Evolutionary conservation across 768 basidiomycete species (phyloP), one percentile per base, ranked within the genome.

Genomic region (Termitomyces sp.): DNA sequence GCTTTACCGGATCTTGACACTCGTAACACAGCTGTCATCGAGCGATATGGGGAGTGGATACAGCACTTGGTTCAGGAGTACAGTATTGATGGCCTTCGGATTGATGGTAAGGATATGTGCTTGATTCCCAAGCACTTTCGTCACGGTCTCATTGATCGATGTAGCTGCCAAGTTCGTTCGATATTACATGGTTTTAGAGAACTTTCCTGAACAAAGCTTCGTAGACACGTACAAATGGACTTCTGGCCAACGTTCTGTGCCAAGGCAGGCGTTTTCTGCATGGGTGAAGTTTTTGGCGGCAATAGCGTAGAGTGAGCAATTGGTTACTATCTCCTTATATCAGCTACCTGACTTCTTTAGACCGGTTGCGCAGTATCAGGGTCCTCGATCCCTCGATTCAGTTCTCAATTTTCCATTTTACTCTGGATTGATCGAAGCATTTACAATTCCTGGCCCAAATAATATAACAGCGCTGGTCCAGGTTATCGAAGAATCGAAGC

Each of bases 1-100:
- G 79, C 90, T 26, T 77, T 94, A 0, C 83, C 89, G 0, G 93
- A 95, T 70, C 66, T 95, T 60, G 84, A 95, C 73, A 94, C 91
- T 13, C 79, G 82, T 65, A 82, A 90, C 61, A 73, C 82, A 7
- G 73, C 73, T 35, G 90, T 95, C 44, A 76, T 83, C 35, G 74
- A 79, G 10, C 77, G 75, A 38, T 93, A 88, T 71, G 80, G 83
- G 30, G 67, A 73, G 7, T 94, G 91, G 93, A 84, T 94, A 64
- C 70, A 74, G 41, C 71, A 79, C 35, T 76, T 94, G 18, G 87
- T 94, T 33, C 61, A 81, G 57, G 84, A 86, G 61, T 93, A 89
- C 69, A 74, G 74, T 32, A 86, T 95, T 60, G 93, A 95, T 69
- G 90, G 92, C n/a, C 82, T 95, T 59, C 86, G 93, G 51, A 89